Conservation (phyloP, 129 eudicot genomes). For the Glebionis coronaria region DNA sequence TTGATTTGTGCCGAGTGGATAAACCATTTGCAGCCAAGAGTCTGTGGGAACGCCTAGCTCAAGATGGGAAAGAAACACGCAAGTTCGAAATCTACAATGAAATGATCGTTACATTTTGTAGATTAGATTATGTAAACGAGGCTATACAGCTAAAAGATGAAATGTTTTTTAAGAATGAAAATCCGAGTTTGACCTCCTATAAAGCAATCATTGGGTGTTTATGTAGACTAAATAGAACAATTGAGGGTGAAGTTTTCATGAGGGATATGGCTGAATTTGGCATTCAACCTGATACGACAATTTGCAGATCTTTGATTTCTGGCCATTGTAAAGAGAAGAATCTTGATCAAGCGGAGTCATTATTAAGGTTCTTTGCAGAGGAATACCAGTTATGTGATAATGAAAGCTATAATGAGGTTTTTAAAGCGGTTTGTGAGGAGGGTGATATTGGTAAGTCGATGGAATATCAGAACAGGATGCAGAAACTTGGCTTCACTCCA, state of each 20-base stretch:
- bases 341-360: slow-evolving; percentile 45
- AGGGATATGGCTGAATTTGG: slow-evolving; percentile 62
- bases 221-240: slow-evolving; percentile 48
- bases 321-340: slow-evolving; percentile 59
- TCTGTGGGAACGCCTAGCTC: slow-evolving; percentile 49
- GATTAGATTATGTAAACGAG: slow-evolving; percentile 42
- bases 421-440: slow-evolving; percentile 46
- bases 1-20: slow-evolving; percentile 58
- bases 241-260: slow-evolving; percentile 66
- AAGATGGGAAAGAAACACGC: slow-evolving; percentile 39
- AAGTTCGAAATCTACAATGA: slow-evolving; percentile 45
- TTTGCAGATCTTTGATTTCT: slow-evolving; percentile 51
- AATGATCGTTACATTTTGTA: slow-evolving; percentile 60
- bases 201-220: slow-evolving; percentile 60
- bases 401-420: slow-evolving; percentile 58
- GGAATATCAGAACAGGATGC: slow-evolving; percentile 65
- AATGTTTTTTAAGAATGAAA: slow-evolving; percentile 49
- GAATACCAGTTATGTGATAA: slow-evolving; percentile 52
- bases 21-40: slow-evolving; percentile 80
- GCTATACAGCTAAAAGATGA: slow-evolving; percentile 54
- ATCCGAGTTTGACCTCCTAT: slow-evolving; percentile 45
- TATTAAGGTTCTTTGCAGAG: slow-evolving; percentile 45
- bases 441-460: slow-evolving; percentile 45
- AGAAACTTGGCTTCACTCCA: slow-evolving; percentile 56
- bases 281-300: slow-evolving; percentile 45